A percentile compares a stretch with the other conserved stretches of the same genome.
These are phyloP conservation scores for Cryptosporidium ubiquitum DNA, from an alignment of 169 alveolate genomes.

Conservation along the genomic window DNA sequence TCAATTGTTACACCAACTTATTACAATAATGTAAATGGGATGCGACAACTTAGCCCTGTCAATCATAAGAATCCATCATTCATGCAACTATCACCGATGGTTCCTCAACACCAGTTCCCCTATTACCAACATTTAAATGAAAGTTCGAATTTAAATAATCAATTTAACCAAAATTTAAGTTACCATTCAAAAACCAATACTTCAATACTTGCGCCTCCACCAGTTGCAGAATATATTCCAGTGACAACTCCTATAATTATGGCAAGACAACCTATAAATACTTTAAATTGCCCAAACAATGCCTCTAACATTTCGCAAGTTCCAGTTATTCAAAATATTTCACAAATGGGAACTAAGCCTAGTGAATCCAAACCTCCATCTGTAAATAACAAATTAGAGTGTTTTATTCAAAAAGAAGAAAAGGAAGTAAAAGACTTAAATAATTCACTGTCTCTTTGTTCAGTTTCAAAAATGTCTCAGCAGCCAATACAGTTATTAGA, in stretches of 20 bases:
- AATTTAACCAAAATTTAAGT: constrained; percentile 41
- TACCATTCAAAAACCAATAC: constrained; percentile 3
- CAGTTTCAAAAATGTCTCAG: neutral
- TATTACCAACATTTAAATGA: constrained; percentile 27
- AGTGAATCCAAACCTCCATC: neutral
- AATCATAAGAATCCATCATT: neutral
- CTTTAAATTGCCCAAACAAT: neutral
- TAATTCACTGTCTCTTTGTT: neutral
- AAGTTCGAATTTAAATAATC: neutral
- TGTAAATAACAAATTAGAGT: neutral
- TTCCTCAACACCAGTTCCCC: constrained; percentile 36
- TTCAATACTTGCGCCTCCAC: constrained; percentile 33
- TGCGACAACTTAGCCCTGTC: constrained; percentile 5
- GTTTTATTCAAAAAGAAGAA: neutral
- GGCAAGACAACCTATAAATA: constrained; percentile 43
- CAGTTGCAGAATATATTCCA: constrained; percentile 68
- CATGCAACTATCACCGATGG: constrained; percentile 20
- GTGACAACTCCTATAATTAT: constrained; percentile 65
- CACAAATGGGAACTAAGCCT: constrained; percentile 3
- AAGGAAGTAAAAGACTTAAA: constrained; percentile 1
- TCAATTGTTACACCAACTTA: constrained; percentile 23
- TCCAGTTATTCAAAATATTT: neutral
- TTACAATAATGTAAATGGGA: constrained; percentile 3
- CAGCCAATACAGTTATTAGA: neutral
- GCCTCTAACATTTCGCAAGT: neutral